These are phyloP conservation scores for Sphagnum contortum DNA, from an alignment of 225 moss, liverwort and hornwort genomes.

Conservation along the genomic window DNA sequence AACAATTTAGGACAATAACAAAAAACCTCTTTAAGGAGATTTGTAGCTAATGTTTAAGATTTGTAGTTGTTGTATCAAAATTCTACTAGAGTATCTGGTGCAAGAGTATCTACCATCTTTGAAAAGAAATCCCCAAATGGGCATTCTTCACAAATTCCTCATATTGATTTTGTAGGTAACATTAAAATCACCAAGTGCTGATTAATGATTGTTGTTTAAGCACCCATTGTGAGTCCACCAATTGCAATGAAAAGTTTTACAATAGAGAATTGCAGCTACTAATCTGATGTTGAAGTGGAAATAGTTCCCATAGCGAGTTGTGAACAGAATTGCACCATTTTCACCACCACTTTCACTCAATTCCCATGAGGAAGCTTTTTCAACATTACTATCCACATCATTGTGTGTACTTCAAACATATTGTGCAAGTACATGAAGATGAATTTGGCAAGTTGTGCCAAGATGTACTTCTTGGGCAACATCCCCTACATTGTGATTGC, in stretches of 20 bases:
- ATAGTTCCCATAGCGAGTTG: background rate
- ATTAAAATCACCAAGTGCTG: background rate
- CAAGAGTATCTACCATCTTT: too few species aligned
- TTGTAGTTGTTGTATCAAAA: too few species aligned
- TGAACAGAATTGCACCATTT: background rate
- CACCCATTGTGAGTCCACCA: background rate
- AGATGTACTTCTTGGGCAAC: background rate
- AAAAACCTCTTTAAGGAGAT: background rate
- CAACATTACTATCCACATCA: background rate
- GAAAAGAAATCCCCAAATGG: background rate
- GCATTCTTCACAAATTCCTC: background rate
- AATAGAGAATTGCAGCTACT: background rate
- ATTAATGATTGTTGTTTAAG: background rate
- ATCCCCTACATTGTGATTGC: background rate
- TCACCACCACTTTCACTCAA: background rate
- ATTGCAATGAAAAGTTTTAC: background rate
- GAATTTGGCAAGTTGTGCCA: background rate
- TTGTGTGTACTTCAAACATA: background rate
- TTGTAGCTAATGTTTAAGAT: background rate
- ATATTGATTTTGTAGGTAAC: background rate
- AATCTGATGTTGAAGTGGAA: background rate
- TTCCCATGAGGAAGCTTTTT: background rate
- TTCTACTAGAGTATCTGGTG: too few species aligned
- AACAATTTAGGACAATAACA: background rate
- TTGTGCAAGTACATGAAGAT: background rate